Conservation (phyloP, 1,284 basidiomycete species). For the Crocinoboletus sp. region DNA sequence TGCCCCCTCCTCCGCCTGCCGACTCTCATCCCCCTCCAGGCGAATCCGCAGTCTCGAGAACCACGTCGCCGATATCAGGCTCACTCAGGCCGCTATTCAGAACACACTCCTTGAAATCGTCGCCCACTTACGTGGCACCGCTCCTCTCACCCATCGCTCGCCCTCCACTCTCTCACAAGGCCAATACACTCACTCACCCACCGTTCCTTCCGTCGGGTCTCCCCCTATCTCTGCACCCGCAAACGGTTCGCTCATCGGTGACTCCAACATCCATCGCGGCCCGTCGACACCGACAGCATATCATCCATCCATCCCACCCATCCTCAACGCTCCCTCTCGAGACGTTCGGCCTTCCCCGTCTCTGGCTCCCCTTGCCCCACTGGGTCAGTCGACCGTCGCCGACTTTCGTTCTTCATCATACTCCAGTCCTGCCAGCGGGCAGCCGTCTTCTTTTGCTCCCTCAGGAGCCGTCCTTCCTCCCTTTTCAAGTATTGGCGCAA, state of each 20-base stretch:
- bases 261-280: constrained; percentile 22
- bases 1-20: constrained; percentile 18
- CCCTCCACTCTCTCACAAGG: constrained; percentile 55
- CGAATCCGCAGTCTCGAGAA: constrained; percentile 82
- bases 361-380: constrained; percentile 16
- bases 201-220: constrained; percentile 49
- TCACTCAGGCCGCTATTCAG: constrained; percentile 67
- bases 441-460: constrained; percentile 23
- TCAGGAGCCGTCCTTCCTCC: constrained; percentile 60
- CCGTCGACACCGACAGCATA: constrained; percentile 28
- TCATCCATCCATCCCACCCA: constrained; percentile 24
- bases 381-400: constrained; percentile 8
- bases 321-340: constrained; percentile 23
- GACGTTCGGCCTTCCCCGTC: constrained; percentile 26
- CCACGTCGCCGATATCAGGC: constrained; percentile 75
- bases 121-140: constrained; percentile 54
- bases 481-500: constrained; percentile 62
- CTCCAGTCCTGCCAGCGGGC: constrained; percentile 8
- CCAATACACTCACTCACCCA: constrained; percentile 57
- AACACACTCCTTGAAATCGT: constrained; percentile 75
- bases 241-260: constrained; percentile 28
- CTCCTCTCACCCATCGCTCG: constrained; percentile 47
- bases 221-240: constrained; percentile 53
- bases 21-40: constrained; percentile 39
- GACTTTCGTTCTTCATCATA: constrained; percentile 32